These are phyloP conservation scores for Austropuccinia psidii DNA, from an alignment of 1,284 basidiomycete species.

Conservation along the genomic window DNA sequence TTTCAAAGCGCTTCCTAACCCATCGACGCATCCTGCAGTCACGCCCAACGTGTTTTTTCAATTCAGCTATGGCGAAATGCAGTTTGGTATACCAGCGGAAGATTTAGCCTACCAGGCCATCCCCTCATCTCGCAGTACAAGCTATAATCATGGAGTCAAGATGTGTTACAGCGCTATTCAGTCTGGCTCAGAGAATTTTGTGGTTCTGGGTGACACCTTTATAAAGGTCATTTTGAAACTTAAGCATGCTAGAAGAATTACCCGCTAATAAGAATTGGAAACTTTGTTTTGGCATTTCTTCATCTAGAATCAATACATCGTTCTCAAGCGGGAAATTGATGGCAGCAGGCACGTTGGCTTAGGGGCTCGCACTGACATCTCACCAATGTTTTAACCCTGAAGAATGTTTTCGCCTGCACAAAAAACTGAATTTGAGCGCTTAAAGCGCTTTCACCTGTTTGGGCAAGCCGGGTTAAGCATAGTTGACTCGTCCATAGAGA, in stretches of 20 bases:
- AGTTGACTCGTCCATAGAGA: too few species aligned
- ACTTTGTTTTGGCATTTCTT: background rate
- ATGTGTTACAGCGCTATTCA: slow-evolving; percentile 34
- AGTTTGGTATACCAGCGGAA: slow-evolving; percentile 20
- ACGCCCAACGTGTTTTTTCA: slow-evolving; percentile 14
- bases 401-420: too few species aligned
- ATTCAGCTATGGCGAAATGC: slow-evolving; percentile 4
- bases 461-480: too few species aligned
- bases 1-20: background rate
- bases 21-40: background rate
- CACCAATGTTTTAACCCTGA: too few species aligned
- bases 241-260: background rate
- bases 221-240: slow-evolving; percentile 17
- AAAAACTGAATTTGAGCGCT: too few species aligned
- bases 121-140: background rate
- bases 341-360: slow-evolving; percentile 3
- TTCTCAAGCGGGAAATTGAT: background rate
- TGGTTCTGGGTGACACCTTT: slow-evolving; percentile 31
- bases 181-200: slow-evolving; percentile 20
- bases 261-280: too few species aligned
- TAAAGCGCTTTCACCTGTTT: too few species aligned
- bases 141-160: too few species aligned
- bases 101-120: slow-evolving; percentile 31
- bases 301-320: slow-evolving; percentile 29
- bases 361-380: slow-evolving; percentile 5